Percentiles rank a stretch among this genome's conserved stretches.
Conservation (phyloP, 2,329 filamentous ascomycete species). For the Fusarium sp. region DNA sequence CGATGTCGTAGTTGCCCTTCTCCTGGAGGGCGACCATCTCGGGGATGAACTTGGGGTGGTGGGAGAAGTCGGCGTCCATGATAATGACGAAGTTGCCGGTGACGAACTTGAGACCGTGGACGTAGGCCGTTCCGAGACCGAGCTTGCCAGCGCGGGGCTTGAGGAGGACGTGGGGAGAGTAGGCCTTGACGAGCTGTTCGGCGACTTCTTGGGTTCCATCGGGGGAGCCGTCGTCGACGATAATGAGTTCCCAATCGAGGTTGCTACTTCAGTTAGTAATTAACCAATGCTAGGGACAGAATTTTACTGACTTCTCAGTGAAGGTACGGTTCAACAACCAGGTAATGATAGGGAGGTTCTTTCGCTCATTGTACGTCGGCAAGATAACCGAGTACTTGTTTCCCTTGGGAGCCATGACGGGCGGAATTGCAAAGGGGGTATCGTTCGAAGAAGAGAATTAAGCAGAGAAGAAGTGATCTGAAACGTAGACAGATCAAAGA, state of each 20-base stretch:
- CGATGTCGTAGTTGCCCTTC: conserved; percentile 87
- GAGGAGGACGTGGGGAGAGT: conserved; percentile 81
- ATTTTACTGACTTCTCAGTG: conserved; percentile 75
- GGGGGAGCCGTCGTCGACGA: conserved; percentile 97
- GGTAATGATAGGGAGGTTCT: conserved; percentile 94
- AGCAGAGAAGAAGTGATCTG: not conserved
- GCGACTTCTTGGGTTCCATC: conserved; percentile 94
- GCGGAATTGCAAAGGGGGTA: conserved; percentile 15
- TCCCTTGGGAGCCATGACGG: conserved; percentile 60
- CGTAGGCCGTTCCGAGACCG: conserved; percentile 95
- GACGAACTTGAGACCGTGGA: conserved; percentile 90
- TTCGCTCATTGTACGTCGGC: conserved; percentile 98
- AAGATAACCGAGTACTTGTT: conserved; percentile 97
- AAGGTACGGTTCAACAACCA: conserved; percentile 96
- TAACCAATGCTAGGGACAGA: fast-evolving
- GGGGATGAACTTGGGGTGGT: conserved; percentile 99
- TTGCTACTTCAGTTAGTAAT: conserved; percentile 65
- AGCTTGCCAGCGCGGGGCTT: conserved; percentile 94
- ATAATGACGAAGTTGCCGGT: conserved; percentile 98
- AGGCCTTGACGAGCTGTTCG: conserved; percentile 88
- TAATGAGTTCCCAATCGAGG: conserved; percentile 96
- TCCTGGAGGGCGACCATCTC: conserved; percentile 89
- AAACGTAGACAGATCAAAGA: not conserved
- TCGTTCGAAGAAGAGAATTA: conserved; percentile 1
- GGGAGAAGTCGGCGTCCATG: conserved; percentile 99